phyloP scores from a whole-genome alignment of 768 basidiomycete genomes.

The Leucocoprinus leucothites region DNA sequence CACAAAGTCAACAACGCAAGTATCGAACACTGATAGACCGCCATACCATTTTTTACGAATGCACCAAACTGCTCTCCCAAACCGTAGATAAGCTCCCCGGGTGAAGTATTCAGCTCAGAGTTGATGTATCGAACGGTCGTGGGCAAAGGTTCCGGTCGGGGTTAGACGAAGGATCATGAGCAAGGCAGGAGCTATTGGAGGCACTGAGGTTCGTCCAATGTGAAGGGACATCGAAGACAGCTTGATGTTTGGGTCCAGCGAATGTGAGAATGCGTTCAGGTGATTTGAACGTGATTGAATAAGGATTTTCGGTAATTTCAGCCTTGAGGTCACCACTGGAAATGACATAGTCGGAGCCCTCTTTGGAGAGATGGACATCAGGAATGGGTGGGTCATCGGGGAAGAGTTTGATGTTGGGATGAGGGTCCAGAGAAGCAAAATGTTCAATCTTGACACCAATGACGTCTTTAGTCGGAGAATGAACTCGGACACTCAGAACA shows the following conservation, averaged over 20 bases:
- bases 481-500: conserved; percentile 45
- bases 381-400: conserved; percentile 53
- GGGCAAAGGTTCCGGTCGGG: conserved; percentile 43
- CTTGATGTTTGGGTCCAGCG: conserved; percentile 55
- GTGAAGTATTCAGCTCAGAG: conserved; percentile 61
- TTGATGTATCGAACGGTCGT: conserved; percentile 45
- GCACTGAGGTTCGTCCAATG: conserved; percentile 49
- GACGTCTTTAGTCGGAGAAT: conserved; percentile 53
- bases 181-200: conserved; percentile 53
- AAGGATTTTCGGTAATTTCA: conserved; percentile 56
- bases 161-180: conserved; percentile 57
- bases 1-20: neutral
- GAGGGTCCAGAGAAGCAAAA: conserved; percentile 41
- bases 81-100: conserved; percentile 72
- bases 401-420: conserved; percentile 55
- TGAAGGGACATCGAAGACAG: conserved; percentile 52
- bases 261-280: conserved; percentile 41
- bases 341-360: conserved; percentile 28
- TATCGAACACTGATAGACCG: conserved; percentile 12
- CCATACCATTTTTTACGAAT: conserved; percentile 71
- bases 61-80: conserved; percentile 75
- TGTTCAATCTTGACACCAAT: conserved; percentile 56
- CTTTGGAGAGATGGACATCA: conserved; percentile 35
- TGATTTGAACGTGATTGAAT: conserved; percentile 61
- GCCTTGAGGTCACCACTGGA: conserved; percentile 49